Percentiles rank a stretch among this genome's conserved stretches.
Conservation (phyloP, 2,329 filamentous ascomycete species). For the Trichoderma harzianum region DNA sequence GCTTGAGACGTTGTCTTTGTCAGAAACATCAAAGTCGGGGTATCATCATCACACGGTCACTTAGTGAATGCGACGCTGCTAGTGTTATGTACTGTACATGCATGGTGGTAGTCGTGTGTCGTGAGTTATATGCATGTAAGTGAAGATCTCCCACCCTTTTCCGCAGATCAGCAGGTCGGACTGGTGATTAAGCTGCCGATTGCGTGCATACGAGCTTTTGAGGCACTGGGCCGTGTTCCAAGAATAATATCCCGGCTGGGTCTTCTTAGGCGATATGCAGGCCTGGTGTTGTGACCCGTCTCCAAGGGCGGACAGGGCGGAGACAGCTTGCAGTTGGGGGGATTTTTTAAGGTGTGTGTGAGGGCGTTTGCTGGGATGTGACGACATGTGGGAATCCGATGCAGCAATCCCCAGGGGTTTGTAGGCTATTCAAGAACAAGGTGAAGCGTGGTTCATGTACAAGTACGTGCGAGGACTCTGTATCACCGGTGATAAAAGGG, state of each 20-base stretch:
- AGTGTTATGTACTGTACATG: background rate
- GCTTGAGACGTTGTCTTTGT: background rate
- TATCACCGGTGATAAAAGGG: background rate
- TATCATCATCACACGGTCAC: background rate
- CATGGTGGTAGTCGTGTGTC: background rate
- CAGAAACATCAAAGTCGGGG: background rate
- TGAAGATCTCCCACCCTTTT: conserved; percentile 1
- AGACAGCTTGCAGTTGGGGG: background rate
- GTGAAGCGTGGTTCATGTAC: background rate
- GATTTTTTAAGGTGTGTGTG: background rate
- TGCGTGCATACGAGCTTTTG: background rate
- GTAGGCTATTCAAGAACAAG: background rate
- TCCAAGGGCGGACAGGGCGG: conserved; percentile 2
- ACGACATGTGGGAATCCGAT: background rate
- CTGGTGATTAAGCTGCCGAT: background rate
- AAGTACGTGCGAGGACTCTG: background rate
- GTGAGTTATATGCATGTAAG: background rate
- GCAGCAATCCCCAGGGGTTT: background rate
- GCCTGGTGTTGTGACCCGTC: conserved; percentile 13
- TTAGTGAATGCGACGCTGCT: conserved; percentile 5
- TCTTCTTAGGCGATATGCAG: conserved; percentile 2
- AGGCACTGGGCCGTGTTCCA: background rate
- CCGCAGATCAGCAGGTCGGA: conserved; percentile 8
- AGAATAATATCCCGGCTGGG: background rate
- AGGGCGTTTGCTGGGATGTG: background rate